Percentiles rank a stretch among this genome's conserved stretches.
Conservation (phyloP, 768 basidiomycete genomes). For the Lentinus tigrinus region DNA sequence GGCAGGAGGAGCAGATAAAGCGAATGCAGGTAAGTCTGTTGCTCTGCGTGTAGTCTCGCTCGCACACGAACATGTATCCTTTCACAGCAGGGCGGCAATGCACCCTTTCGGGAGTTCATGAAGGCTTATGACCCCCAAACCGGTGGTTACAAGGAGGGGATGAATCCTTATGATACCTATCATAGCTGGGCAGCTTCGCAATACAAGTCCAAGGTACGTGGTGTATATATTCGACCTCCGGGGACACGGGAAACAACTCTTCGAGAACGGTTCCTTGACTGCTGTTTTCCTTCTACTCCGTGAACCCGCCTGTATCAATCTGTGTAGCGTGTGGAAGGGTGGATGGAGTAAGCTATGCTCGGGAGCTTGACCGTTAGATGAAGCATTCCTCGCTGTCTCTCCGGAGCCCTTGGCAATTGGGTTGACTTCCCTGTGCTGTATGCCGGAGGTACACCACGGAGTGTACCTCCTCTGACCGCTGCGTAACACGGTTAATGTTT, state of each 20-base stretch:
- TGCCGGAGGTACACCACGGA: too few relatives aligned
- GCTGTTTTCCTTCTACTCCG: too few relatives aligned
- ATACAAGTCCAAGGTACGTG: constrained; percentile 86
- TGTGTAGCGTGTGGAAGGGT: too few relatives aligned
- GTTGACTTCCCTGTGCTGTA: too few relatives aligned
- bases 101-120: constrained; percentile 77
- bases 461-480: too few relatives aligned
- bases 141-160: constrained; percentile 65
- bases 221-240: background rate
- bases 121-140: constrained; percentile 66
- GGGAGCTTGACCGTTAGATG: too few relatives aligned
- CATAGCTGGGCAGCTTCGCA: constrained; percentile 93
- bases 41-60: background rate
- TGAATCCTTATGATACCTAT: constrained; percentile 74
- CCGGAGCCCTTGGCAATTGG: too few relatives aligned
- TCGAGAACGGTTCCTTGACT: background rate
- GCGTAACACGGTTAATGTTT: background rate
- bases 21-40: constrained; percentile 76
- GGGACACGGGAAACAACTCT: too few relatives aligned
- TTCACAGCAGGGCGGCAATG: constrained; percentile 82
- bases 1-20: constrained; percentile 84
- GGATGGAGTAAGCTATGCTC: too few relatives aligned
- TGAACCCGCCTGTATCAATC: too few relatives aligned
- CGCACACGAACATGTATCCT: constrained; percentile 11
- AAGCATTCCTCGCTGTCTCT: too few relatives aligned